phyloP scores from a whole-genome alignment of 208 protist genomes.

The Blastocrithidia nonstop region DNA sequence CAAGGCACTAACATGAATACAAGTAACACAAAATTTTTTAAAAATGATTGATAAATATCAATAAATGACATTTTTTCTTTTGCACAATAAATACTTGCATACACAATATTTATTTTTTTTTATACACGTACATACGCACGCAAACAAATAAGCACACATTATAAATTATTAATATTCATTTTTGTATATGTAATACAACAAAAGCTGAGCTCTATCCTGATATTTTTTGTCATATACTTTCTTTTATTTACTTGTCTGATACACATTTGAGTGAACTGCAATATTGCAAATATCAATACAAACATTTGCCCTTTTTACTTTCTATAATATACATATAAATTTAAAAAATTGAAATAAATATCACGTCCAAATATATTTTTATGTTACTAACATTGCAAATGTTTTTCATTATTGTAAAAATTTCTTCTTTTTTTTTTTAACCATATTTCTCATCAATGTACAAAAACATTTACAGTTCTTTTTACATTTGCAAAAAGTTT shows the following conservation, averaged over 20 bases:
- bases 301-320: background rate
- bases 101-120: background rate
- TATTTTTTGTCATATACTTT: background rate
- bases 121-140: no score
- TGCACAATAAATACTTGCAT: background rate
- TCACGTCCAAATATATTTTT: no score
- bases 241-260: background rate
- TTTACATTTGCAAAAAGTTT: background rate
- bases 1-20: background rate
- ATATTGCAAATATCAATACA: conserved; percentile 1
- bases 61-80: background rate
- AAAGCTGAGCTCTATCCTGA: background rate
- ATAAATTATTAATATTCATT: background rate
- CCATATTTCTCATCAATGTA: background rate
- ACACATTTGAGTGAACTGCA: background rate
- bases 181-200: background rate
- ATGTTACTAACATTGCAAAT: background rate
- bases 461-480: background rate
- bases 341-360: background rate
- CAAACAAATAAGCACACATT: no score
- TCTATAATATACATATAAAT: background rate
- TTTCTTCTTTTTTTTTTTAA: background rate
- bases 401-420: background rate
- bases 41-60: background rate
- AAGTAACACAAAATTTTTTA: background rate